These are phyloP conservation scores for Ophiostoma angusticollis DNA, from an alignment of 2,329 filamentous ascomycete genomes.

Conservation along the genomic window DNA sequence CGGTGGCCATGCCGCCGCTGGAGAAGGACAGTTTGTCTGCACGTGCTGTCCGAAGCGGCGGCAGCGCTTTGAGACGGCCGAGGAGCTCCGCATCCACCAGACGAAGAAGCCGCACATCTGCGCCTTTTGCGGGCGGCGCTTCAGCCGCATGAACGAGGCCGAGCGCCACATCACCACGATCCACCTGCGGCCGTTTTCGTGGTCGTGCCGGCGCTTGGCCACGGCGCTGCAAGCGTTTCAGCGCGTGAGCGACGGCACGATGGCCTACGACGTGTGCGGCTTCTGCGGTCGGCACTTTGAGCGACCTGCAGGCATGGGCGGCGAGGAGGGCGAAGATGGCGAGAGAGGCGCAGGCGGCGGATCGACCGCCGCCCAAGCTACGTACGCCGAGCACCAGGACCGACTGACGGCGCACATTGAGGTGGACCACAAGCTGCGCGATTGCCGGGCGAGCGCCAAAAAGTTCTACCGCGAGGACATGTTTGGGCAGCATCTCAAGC, in stretches of 20 bases:
- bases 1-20: background rate
- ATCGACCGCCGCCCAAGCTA: too few species aligned
- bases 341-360: background rate
- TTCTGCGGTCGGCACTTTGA: constrained; percentile 13
- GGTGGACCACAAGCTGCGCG: constrained; percentile 13
- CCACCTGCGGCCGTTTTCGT: constrained; percentile 13
- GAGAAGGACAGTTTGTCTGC: constrained; percentile 4
- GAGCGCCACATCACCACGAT: constrained; percentile 15
- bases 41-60: constrained; percentile 14
- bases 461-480: constrained; percentile 15
- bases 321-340: background rate
- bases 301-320: background rate
- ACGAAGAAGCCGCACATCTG: constrained; percentile 15
- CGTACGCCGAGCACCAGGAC: background rate
- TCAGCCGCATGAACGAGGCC: constrained; percentile 15
- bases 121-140: constrained; percentile 13
- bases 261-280: constrained; percentile 11
- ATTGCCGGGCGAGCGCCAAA: constrained; percentile 13
- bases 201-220: constrained; percentile 13
- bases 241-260: constrained; percentile 8
- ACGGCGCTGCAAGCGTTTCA: constrained; percentile 11
- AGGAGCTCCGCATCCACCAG: constrained; percentile 13
- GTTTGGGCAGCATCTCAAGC: constrained; percentile 15
- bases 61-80: constrained; percentile 11
- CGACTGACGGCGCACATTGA: constrained; percentile 8